A percentile compares a stretch with the other conserved stretches of the same genome.
Evolutionary conservation across 768 basidiomycete species (phyloP).

Genomic region (Mycena capillaripes): DNA sequence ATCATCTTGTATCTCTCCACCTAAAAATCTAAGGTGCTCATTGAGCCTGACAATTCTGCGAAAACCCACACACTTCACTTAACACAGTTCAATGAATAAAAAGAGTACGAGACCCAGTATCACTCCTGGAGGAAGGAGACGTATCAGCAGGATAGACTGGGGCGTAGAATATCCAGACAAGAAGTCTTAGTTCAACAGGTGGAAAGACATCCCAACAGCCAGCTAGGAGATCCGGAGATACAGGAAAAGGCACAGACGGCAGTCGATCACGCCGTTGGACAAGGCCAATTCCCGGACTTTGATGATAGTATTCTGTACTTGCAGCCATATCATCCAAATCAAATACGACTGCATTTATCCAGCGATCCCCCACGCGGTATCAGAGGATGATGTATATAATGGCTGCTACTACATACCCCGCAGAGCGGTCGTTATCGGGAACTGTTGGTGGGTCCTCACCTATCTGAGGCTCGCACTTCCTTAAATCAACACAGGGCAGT

Average conservation of each 20-base stretch:
- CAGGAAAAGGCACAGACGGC: neutral
- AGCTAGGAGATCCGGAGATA: neutral
- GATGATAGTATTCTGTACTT: neutral
- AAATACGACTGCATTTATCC: neutral
- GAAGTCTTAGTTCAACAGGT: too few species aligned
- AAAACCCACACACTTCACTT: too few species aligned
- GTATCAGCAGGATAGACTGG: too few species aligned
- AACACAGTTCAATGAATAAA: too few species aligned
- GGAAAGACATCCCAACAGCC: too few species aligned
- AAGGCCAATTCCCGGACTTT: neutral
- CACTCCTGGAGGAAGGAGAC: too few species aligned
- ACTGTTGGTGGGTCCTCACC: neutral
- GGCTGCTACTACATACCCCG: neutral
- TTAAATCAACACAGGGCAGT: neutral
- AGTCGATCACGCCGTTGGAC: neutral
- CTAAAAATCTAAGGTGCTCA: too few species aligned
- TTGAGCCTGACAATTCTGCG: too few species aligned
- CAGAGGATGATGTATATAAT: constrained; percentile 1
- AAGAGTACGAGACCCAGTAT: too few species aligned
- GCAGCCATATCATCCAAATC: neutral
- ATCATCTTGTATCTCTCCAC: too few species aligned
- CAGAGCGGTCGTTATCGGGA: neutral
- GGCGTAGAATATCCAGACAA: too few species aligned
- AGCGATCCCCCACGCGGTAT: neutral
- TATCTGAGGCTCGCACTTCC: neutral